phyloP scores from a whole-genome alignment of 371 early-diverging fungal species.

The Saksenaea oblongispora region DNA sequence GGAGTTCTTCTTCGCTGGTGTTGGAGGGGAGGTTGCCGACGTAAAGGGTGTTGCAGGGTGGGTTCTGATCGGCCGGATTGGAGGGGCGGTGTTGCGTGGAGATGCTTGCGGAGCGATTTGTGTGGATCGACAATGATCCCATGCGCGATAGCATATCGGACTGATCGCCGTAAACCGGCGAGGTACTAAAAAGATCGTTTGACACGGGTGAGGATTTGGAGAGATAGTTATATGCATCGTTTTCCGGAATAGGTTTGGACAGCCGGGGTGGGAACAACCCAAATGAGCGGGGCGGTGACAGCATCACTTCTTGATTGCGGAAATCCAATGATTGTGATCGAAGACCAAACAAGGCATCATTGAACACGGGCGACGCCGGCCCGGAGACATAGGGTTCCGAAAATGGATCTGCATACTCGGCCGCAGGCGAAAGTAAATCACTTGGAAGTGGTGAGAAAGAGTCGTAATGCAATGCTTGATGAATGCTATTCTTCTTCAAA shows the following conservation, averaged over 20 bases:
- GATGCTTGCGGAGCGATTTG: slow-evolving; percentile 19
- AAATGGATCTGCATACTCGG: slow-evolving; percentile 43
- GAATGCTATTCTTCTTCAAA: slow-evolving; percentile 12
- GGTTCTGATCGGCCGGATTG: slow-evolving; percentile 82
- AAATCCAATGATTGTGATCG: slow-evolving; percentile 17
- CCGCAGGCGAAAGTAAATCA: slow-evolving; percentile 56
- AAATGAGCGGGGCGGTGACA: slow-evolving; percentile 15
- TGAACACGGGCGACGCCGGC: slow-evolving; percentile 23
- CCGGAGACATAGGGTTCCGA: slow-evolving; percentile 33
- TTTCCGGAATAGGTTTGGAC: neutral
- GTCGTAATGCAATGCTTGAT: slow-evolving; percentile 18
- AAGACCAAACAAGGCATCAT: slow-evolving; percentile 11
- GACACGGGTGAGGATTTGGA: slow-evolving; percentile 23
- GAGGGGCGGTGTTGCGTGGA: slow-evolving; percentile 15
- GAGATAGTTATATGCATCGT: slow-evolving; percentile 15
- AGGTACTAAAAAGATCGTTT: slow-evolving; percentile 19
- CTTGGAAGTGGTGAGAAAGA: slow-evolving; percentile 52
- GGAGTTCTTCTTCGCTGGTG: slow-evolving; percentile 82
- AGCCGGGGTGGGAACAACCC: slow-evolving; percentile 3
- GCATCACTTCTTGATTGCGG: slow-evolving; percentile 11
- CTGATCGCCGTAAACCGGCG: slow-evolving; percentile 12
- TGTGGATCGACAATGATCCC: slow-evolving; percentile 17
- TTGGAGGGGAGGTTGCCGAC: slow-evolving; percentile 86
- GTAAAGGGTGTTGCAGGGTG: slow-evolving; percentile 91
- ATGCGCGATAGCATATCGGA: slow-evolving; percentile 7